Base-by-base conservation (phyloP, 2,329 filamentous ascomycete species). In the Phialemoniopsis sp. region DNA sequence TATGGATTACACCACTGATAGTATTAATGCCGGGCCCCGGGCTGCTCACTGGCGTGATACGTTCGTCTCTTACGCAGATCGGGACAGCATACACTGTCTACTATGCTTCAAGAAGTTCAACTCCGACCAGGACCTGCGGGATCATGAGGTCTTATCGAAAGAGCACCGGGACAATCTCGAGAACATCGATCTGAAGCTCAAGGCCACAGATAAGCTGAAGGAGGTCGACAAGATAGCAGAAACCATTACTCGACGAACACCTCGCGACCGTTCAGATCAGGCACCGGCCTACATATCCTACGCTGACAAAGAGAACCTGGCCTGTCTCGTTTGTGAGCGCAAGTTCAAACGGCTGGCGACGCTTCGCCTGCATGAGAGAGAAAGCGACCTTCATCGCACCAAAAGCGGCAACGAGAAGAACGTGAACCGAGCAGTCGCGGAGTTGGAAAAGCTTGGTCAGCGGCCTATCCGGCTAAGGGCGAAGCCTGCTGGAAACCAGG, bases 71-170 rank as follows among this genome's bases (percentile, higher is more conserved):
- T 86, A 78, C 54, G 78, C 77, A 13, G 76, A 85, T 49, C 60
- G 72, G 37, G 67, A 70, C 18, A 29, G 33, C 21, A 21, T 57
- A 36, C 32, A 46, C 26, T 84, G 80, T 52, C 73, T 81, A 38
- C 63, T 82, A n/a, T 84, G 80, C 52, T 70, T 73, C 51, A 70
- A 74, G 18, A 67, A 76, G 46, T 80, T 82, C 49, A 74, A 75
- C 38, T 66, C 66, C 2, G 60, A 68, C 7, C 68, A 54, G 37
- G 37, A 45, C 28, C 51, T 59, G 29, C 44, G 49, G 17, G 47
- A 53, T 28, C 49, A 47, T 34, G 55, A 55, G 28, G 46, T 55
- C 8, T 46, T 51, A 29, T 51, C 48, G 17, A 32, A 43, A 8
- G 44, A 41, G 19, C 53, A 60, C 41, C 43, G 52, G 14, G 48